Evolutionary conservation across 257 asterid genomes (phyloP), one percentile per base, ranked within the genome.

Genomic region (Forsythia suspensa): DNA sequence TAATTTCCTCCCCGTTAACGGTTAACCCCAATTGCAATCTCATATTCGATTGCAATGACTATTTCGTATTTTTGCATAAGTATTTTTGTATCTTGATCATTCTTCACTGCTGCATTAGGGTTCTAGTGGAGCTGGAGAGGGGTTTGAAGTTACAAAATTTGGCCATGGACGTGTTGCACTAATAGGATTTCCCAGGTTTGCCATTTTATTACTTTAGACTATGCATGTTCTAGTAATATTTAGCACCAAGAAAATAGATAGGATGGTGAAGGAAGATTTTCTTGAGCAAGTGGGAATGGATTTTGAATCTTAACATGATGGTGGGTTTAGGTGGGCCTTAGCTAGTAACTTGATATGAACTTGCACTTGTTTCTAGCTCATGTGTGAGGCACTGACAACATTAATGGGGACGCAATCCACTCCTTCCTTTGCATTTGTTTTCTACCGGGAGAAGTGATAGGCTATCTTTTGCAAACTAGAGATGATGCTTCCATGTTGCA

Each of bases 161-260:
- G 99, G 99, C 70, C 99, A 95, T 81, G 98, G 97, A 59, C 98
- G 98, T 77, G 99, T 95, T 29, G 97, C 99, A 18, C 87, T 95
- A 76, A 95, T 95, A 80, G 99, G 99, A 83, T 95, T 95, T 85
- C 99, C 99, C 86, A 95, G 99, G 99, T 95, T 82, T 67, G 88
- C 75, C 74, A 36, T 83, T 55, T 85, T 72, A 69, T 46, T 73
- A 36, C 61, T 74, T 79, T 67, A 61, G 74, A 74, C n/a, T 2
- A 24, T 69, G 43, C 36, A 36, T 67, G 41, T 70, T 24, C 40
- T 24, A 21, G 39, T 39, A 21, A 21, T 8, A 29, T 63, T 63
- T 11, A 29, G 18, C 6, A 9, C 13, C 39, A 4, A 24, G 20
- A 63, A 63, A 3, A 63, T 63, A 29, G 38, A 10, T 8, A 8